Conservation (phyloP, 441 rosid species). For the Populus hybrid region DNA sequence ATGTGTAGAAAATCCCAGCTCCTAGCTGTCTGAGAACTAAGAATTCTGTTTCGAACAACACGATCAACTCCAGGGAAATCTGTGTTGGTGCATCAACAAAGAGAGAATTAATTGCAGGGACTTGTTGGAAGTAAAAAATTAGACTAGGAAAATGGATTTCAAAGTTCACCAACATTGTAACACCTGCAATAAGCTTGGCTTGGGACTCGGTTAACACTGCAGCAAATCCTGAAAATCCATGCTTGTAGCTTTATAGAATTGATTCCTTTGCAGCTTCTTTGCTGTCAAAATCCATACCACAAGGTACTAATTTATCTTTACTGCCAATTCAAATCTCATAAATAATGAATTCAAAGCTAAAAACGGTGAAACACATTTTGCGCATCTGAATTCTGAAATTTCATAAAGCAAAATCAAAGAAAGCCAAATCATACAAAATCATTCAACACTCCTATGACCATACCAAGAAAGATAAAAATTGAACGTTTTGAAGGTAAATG, state of each 20-base stretch:
- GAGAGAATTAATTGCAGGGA: neutral
- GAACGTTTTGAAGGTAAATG: neutral
- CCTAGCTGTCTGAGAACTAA: constrained; percentile 50
- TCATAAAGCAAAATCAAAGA: neutral
- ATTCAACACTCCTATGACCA: neutral
- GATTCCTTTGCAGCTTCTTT: constrained; percentile 44
- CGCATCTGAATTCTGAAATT: neutral
- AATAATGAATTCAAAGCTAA: neutral
- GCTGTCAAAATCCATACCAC: constrained; percentile 28
- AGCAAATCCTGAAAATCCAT: constrained; percentile 54
- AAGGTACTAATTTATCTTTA: neutral
- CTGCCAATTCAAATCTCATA: neutral
- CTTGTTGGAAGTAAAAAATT: constrained; percentile 4
- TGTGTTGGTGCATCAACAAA: constrained; percentile 16
- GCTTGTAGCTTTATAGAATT: constrained; percentile 52
- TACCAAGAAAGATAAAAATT: neutral
- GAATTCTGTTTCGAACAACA: constrained; percentile 38
- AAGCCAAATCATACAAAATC: neutral
- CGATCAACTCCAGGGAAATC: constrained; percentile 45
- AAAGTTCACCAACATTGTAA: constrained; percentile 33
- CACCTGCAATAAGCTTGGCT: constrained; percentile 53
- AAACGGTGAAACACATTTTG: neutral
- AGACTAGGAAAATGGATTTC: constrained; percentile 18
- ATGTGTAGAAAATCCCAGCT: constrained; percentile 70
- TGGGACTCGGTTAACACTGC: constrained; percentile 41